Conservation (phyloP, 768 basidiomycete genomes). For the Termitomyces sp. region DNA sequence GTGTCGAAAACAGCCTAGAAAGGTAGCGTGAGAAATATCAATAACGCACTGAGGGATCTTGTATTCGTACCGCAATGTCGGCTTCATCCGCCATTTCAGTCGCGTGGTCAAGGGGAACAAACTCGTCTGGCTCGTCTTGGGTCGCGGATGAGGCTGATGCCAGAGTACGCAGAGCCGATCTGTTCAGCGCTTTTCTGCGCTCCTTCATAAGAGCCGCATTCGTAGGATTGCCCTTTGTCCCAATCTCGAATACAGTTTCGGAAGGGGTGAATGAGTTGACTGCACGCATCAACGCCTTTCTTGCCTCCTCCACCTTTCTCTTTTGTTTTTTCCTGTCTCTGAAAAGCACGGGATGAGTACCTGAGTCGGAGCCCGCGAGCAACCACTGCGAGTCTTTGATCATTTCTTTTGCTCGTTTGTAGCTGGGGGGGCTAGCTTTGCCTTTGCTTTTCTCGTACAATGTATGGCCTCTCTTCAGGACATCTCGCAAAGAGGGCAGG, state of each 20-base stretch:
- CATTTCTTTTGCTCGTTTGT: slow-evolving; percentile 88
- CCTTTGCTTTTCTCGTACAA: slow-evolving; percentile 95
- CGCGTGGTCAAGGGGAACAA: slow-evolving; percentile 25
- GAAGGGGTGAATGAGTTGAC: slow-evolving; percentile 80
- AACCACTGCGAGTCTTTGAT: slow-evolving; percentile 69
- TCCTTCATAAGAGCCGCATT: slow-evolving; percentile 84
- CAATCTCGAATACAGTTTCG: slow-evolving; percentile 92
- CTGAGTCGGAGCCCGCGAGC: slow-evolving; percentile 59
- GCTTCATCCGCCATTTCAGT: slow-evolving; percentile 77
- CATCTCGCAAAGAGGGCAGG: slow-evolving; percentile 64
- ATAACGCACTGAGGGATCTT: background rate
- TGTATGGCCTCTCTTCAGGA: slow-evolving; percentile 84
- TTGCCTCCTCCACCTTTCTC: slow-evolving; percentile 40
- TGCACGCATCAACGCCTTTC: slow-evolving; percentile 64
- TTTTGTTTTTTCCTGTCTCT: slow-evolving; percentile 33
- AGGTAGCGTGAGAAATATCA: slow-evolving; percentile 1
- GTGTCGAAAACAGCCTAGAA: slow-evolving; percentile 65
- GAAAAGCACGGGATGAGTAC: slow-evolving; percentile 69
- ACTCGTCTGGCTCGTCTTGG: slow-evolving; percentile 30
- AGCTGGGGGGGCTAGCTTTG: slow-evolving; percentile 82
- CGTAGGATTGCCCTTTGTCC: slow-evolving; percentile 60
- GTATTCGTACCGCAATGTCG: slow-evolving; percentile 60
- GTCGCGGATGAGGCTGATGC: slow-evolving; percentile 26
- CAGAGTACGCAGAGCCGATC: slow-evolving; percentile 50
- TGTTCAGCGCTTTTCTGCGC: slow-evolving; percentile 72